Base-by-base conservation (phyloP, 805 yeast species). In the Candida boleticola region DNA sequence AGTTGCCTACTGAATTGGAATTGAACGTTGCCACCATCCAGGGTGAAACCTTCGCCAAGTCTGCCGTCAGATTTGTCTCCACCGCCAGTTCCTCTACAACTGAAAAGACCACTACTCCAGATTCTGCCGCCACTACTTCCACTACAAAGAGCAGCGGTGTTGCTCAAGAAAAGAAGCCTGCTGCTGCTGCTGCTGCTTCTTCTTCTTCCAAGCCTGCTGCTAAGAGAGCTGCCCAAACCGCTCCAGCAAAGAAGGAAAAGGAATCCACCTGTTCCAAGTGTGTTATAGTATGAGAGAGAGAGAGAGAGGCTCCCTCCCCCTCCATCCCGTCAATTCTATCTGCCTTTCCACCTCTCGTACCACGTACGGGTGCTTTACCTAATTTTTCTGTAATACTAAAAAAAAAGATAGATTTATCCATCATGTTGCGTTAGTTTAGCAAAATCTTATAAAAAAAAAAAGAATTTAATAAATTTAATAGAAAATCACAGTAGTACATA, bases 11-110 rank as follows among this genome's bases (percentile, higher is more conserved):
- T 14, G 46, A 41, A 2, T 43, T 54, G 43, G 61, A 57, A 39
- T 47, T 49, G 47, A 51, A 43, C 3, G 48, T 57, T 36, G 61
- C 61, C 27, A 40, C 31, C 29, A 37, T 48, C 14, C 61, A 57
- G 36, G 61, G 61, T 22, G 43, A 45, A 45, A 37, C 40, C 5
- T 54, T 54, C 40, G 51, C 51, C 14, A 34, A 39, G 21, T 9
- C 37, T 7, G 64, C 61, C 9, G 23, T 20, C 13, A 60, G 53
- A 38, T 46, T 57, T 18, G 52, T 41, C 17, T 21, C 50, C 26
- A 18, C 23, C 16, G 33, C 32, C 4, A 11, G 16, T 25, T 17
- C 31, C 13, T 17, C 20, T 20, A n/a, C 41, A 13, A 36, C 40
- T 27, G 30, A 35, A 26, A 37, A 13, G 9, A 39, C 42, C 21